Evolutionary conservation across 176 grass and related monocot species (phyloP).

Genomic region (Neostapfia colusana): DNA sequence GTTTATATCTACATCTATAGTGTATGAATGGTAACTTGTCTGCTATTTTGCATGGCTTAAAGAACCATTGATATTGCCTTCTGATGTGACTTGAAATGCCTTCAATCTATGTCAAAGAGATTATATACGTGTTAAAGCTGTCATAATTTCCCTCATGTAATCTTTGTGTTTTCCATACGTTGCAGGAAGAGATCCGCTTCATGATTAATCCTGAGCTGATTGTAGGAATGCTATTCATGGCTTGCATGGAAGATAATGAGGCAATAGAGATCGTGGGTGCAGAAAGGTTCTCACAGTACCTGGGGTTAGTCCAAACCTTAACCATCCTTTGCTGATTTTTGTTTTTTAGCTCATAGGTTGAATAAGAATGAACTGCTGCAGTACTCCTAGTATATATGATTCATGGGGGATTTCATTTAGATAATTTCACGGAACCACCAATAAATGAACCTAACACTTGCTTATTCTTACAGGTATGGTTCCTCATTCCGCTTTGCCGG

Average conservation of each 20-base stretch:
- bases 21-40: neutral
- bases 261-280: constrained; percentile 86
- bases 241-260: constrained; percentile 80
- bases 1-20: neutral
- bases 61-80: neutral
- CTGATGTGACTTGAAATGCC: neutral
- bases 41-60: constrained; percentile 11
- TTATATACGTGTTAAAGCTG: neutral
- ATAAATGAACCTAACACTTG: constrained; percentile 1
- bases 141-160: neutral
- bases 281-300: constrained; percentile 78
- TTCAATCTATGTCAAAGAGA: constrained; percentile 4
- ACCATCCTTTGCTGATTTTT: constrained; percentile 26
- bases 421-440: neutral
- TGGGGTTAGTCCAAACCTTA: constrained; percentile 60
- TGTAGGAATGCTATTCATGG: constrained; percentile 74
- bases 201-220: constrained; percentile 87
- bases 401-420: neutral
- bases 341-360: constrained; percentile 22
- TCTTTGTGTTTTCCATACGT: neutral
- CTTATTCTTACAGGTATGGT: constrained; percentile 54
- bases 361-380: neutral
- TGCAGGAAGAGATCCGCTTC: constrained; percentile 87
- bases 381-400: neutral
- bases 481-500: constrained; percentile 80